Evolutionary conservation across 1,284 basidiomycete species (phyloP), one percentile per base, ranked within the genome.

Genomic region (Phellinidium pouzarii): DNA sequence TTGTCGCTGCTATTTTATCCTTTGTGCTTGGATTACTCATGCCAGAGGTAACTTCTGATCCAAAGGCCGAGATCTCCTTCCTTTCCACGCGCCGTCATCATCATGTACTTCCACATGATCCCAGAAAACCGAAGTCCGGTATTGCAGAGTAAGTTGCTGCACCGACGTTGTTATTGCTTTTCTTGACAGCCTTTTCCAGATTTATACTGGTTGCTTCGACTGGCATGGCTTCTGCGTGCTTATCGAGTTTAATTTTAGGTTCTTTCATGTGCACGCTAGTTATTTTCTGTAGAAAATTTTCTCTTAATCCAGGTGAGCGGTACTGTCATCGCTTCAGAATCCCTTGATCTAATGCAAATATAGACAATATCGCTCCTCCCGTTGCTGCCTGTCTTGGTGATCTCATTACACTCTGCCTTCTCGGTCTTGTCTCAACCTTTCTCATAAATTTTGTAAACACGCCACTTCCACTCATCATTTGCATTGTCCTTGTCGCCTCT

Each of bases 291-390:
- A 73, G 91, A 44, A 79, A 75, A 61, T 79, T 79, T 50, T 80
- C 84, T 2, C 77, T 87, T 38, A 88, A 99, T 67, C 95, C 94
- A 51, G 94, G 91, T 85, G 62, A 55, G 75, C 62, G 34, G 1
- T 7, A 41, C 34, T 31, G 14, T 37, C 31, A 2, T 31, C n/a
- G n/a, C 26, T 4, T 48, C 23, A 3, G 44, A 54, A 14, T 55
- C 14, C 36, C 37, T 45, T 44, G 36, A 4, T 58, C 48, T 50
- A 48, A 44, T 40, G 37, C 25, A 2, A 38, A 12, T 43, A 2
- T 59, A 91, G 92, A 97, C 65, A 98, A 98, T 66, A 95, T 98
- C 59, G 91, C 94, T 2, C 91, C 94, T 0, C 93, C 95, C 0
- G 75, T 98, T 4, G 95, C 95, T 0, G 83, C 92, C 2, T 94